Evolutionary conservation across 768 basidiomycete species (phyloP).

Genomic region (Suillus sp.): DNA sequence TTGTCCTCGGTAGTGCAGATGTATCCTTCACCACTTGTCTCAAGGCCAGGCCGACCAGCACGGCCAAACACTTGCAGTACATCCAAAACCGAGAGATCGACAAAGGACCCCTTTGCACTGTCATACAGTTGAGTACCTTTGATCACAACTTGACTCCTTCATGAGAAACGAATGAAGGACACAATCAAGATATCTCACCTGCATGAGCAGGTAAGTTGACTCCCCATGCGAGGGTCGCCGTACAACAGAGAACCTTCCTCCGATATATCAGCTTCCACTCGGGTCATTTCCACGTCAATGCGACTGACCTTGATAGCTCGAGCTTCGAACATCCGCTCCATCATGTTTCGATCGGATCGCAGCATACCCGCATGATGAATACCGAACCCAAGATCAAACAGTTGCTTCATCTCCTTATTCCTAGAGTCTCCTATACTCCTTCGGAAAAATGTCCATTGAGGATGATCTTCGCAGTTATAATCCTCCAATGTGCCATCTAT

Average conservation of each 20-base stretch:
- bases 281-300: not conserved
- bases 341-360: slow-evolving; percentile 89
- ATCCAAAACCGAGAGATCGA: slow-evolving; percentile 91
- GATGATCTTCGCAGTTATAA: slow-evolving; percentile 82
- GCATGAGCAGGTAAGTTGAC: slow-evolving; percentile 99
- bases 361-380: slow-evolving; percentile 99
- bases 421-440: slow-evolving; percentile 76
- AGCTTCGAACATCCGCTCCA: slow-evolving; percentile 92
- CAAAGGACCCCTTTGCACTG: slow-evolving; percentile 84
- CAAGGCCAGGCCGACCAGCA: slow-evolving; percentile 86
- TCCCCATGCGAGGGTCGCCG: slow-evolving; percentile 98
- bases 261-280: slow-evolving; percentile 1
- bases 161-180: slow-evolving; percentile 13
- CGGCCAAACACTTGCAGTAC: slow-evolving; percentile 98
- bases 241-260: slow-evolving; percentile 90
- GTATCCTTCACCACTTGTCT: slow-evolving; percentile 93
- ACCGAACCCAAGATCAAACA: slow-evolving; percentile 91
- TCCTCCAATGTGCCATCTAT: slow-evolving; percentile 72
- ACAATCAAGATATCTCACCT: slow-evolving; percentile 47
- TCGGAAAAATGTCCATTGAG: slow-evolving; percentile 75
- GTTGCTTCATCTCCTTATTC: slow-evolving; percentile 95
- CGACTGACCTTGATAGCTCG: slow-evolving; percentile 80
- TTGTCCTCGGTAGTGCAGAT: slow-evolving; percentile 96
- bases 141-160: slow-evolving; percentile 67
- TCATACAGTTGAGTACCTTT: slow-evolving; percentile 99